These are phyloP conservation scores for Ajuga chamaepitys DNA, from an alignment of 257 asterid species.

Conservation along the genomic window DNA sequence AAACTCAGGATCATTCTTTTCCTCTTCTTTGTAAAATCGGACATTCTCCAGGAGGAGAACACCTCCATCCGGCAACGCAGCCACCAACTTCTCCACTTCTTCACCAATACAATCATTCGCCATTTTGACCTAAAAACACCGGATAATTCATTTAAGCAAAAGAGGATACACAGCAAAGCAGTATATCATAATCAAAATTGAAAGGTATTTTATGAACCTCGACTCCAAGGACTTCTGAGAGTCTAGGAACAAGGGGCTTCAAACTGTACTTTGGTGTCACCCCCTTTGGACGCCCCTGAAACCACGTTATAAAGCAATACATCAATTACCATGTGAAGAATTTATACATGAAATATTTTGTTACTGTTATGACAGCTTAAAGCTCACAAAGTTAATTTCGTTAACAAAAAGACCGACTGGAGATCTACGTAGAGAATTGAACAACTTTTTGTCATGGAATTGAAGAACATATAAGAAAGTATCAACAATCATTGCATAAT, in stretches of 20 bases:
- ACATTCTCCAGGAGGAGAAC: constrained; percentile 81
- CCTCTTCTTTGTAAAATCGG: constrained; percentile 49
- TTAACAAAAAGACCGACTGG: not conserved
- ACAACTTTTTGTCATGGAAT: not conserved
- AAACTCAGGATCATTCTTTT: constrained; percentile 53
- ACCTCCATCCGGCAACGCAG: constrained; percentile 65
- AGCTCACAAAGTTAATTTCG: not conserved
- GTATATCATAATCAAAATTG: not conserved
- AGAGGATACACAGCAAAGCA: not conserved
- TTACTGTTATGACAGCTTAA: not conserved
- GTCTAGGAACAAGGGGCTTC: constrained; percentile 86
- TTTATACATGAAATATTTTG: not conserved
- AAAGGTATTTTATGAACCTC: constrained; percentile 38
- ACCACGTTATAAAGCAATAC: not conserved
- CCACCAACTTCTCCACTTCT: constrained; percentile 69
- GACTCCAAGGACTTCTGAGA: constrained; percentile 67
- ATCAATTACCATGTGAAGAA: not conserved
- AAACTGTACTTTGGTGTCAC: constrained; percentile 92
- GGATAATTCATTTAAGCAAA: not conserved
- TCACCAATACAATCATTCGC: constrained; percentile 76
- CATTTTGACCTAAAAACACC: constrained; percentile 53
- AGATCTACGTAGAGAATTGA: not conserved
- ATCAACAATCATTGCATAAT: not conserved
- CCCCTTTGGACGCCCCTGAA: constrained; percentile 91
- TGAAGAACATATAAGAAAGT: not conserved